These are phyloP conservation scores for Trypethelium eluteriae DNA, from an alignment of 495 filamentous ascomycete species.

Conservation along the genomic window DNA sequence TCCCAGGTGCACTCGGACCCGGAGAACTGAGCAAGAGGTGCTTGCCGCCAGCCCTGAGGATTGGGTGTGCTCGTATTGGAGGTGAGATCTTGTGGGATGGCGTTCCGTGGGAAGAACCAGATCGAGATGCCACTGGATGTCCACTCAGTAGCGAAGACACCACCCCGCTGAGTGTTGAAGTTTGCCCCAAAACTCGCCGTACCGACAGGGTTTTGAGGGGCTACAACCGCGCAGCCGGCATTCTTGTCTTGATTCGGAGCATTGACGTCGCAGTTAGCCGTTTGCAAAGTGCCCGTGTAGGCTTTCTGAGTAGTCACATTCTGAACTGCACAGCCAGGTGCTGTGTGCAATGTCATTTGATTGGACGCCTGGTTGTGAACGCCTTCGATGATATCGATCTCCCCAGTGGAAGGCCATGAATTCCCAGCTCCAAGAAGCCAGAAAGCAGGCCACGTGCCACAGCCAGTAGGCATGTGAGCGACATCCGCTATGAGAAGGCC, in stretches of 20 bases:
- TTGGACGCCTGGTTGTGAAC: conserved; percentile 30
- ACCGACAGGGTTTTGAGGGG: not conserved
- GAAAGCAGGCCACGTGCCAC: conserved; percentile 31
- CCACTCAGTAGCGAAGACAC: conserved; percentile 30
- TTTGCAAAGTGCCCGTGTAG: conserved; percentile 25
- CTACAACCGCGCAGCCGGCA: conserved; percentile 28
- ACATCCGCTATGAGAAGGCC: conserved; percentile 31
- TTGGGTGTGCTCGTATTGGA: conserved; percentile 22
- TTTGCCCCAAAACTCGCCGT: conserved; percentile 28
- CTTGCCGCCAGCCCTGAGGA: conserved; percentile 25
- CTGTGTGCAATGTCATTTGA: conserved; percentile 34
- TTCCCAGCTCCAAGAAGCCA: conserved; percentile 27
- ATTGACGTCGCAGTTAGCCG: conserved; percentile 30
- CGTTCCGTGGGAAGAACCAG: conserved; percentile 29
- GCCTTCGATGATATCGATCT: conserved; percentile 37
- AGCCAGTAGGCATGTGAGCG: conserved; percentile 29
- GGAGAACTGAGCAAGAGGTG: conserved; percentile 25
- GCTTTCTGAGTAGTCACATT: conserved; percentile 11
- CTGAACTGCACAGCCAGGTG: conserved; percentile 27
- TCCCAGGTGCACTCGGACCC: conserved; percentile 27
- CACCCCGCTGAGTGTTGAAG: conserved; percentile 29
- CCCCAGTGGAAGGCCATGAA: conserved; percentile 29
- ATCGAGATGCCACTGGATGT: conserved; percentile 27
- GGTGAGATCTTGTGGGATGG: conserved; percentile 19
- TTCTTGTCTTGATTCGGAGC: conserved; percentile 25